Evolutionary conservation across 805 yeast species (phyloP).

Genomic region (Pichia eremophila): DNA sequence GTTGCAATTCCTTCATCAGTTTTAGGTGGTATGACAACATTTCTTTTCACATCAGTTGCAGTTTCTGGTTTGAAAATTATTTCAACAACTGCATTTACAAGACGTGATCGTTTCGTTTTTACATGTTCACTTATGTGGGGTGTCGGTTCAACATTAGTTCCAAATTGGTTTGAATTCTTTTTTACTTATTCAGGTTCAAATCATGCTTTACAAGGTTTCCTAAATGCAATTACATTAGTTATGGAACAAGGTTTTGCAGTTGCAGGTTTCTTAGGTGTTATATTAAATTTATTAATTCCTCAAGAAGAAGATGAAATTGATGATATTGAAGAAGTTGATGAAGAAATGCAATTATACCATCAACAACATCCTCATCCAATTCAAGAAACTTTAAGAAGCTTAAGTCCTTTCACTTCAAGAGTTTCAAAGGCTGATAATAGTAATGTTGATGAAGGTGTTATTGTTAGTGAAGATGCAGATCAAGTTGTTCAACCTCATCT

Average conservation of each 20-base stretch:
- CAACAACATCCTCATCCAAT: slow-evolving; percentile 12
- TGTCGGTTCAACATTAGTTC: slow-evolving; percentile 39
- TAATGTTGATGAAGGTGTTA: slow-evolving; percentile 13
- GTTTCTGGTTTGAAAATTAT: slow-evolving; percentile 52
- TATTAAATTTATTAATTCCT: slow-evolving; percentile 39
- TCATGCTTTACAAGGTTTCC: slow-evolving; percentile 36
- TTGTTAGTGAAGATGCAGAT: slow-evolving; percentile 7
- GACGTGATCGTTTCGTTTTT: slow-evolving; percentile 48
- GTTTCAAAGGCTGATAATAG: slow-evolving; percentile 5
- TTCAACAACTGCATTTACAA: slow-evolving; percentile 42
- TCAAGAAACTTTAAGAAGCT: slow-evolving; percentile 6
- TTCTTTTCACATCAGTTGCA: slow-evolving; percentile 47
- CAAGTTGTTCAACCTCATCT: background rate
- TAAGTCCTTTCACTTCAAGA: slow-evolving; percentile 9
- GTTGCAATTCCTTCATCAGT: slow-evolving; percentile 73
- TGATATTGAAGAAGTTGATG: slow-evolving; percentile 31
- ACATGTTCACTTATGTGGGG: slow-evolving; percentile 46
- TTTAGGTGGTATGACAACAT: slow-evolving; percentile 77
- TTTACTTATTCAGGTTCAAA: slow-evolving; percentile 43
- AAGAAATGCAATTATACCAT: slow-evolving; percentile 17
- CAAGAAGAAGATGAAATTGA: slow-evolving; percentile 41
- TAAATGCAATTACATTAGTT: slow-evolving; percentile 43
- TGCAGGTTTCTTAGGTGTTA: slow-evolving; percentile 44
- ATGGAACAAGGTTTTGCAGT: slow-evolving; percentile 53
- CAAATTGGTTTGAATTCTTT: slow-evolving; percentile 38